Percentiles rank a stretch among this genome's conserved stretches.
These are phyloP conservation scores for Colletotrichum sp. DNA, from an alignment of 2,329 filamentous ascomycete species.

Conservation along the genomic window DNA sequence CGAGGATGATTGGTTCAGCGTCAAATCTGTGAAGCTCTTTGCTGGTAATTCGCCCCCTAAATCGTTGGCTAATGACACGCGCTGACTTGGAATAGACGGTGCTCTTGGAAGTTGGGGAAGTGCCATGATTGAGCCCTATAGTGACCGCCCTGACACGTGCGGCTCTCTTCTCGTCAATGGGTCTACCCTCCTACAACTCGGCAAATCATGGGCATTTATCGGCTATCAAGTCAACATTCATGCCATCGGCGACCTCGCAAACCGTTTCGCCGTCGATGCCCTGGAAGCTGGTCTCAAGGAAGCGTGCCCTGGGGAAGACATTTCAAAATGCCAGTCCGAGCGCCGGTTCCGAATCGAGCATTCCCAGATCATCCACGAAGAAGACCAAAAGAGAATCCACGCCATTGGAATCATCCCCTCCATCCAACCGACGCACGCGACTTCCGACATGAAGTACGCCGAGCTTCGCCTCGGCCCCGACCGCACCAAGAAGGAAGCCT, in stretches of 20 bases:
- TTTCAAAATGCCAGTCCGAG: conserved; percentile 55
- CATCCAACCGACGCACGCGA: conserved; percentile 75
- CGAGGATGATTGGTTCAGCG: conserved; percentile 56
- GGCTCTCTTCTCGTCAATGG: conserved; percentile 71
- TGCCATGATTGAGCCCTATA: conserved; percentile 73
- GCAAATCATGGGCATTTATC: conserved; percentile 60
- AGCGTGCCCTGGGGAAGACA: conserved; percentile 49
- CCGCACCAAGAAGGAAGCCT: conserved; percentile 61
- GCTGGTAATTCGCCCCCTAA: conserved; percentile 49
- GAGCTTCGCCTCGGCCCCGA: conserved; percentile 60
- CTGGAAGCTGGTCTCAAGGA: conserved; percentile 60
- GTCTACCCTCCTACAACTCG: conserved; percentile 57
- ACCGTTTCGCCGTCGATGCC: conserved; percentile 67
- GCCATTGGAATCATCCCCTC: conserved; percentile 67
- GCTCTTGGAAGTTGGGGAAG: conserved; percentile 75
- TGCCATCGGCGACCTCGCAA: conserved; percentile 73
- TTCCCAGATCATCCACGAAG: conserved; percentile 70
- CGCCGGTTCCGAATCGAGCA: conserved; percentile 73
- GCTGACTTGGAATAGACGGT: conserved; percentile 53
- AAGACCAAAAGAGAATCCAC: conserved; percentile 64
- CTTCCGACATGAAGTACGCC: conserved; percentile 73
- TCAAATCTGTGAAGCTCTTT: conserved; percentile 72
- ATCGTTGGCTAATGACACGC: background rate
- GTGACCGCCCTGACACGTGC: conserved; percentile 62
- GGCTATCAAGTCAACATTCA: conserved; percentile 75